Conservation (phyloP, 768 basidiomycete species). For the Tricholoma terreum region DNA sequence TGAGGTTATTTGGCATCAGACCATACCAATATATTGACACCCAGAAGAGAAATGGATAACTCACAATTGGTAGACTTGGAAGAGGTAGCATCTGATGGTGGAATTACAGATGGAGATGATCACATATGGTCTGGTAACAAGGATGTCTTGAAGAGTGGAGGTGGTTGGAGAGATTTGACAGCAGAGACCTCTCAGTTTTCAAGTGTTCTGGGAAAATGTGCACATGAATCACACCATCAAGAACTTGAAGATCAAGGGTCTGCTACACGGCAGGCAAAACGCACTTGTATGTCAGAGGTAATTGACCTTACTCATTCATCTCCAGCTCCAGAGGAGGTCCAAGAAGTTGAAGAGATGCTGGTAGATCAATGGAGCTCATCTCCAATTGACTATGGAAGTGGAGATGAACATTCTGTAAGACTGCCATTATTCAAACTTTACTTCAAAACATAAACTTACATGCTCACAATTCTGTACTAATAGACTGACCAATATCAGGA, state of each 20-base stretch:
- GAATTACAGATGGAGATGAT: conserved; percentile 1
- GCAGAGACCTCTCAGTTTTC: neutral
- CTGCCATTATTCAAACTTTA: too few relatives aligned
- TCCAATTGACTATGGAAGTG: conserved; percentile 1
- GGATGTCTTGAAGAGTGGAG: neutral
- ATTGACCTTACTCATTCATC: conserved; percentile 1
- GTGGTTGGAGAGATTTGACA: neutral
- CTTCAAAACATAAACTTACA: too few relatives aligned
- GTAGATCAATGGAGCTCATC: neutral
- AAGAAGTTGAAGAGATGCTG: neutral
- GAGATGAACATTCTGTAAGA: neutral
- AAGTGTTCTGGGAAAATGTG: too few relatives aligned
- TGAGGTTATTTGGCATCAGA: neutral
- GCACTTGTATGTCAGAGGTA: neutral
- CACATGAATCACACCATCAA: too few relatives aligned
- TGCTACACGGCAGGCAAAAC: neutral
- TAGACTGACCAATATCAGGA: too few relatives aligned
- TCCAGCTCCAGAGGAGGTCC: neutral
- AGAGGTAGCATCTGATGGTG: neutral
- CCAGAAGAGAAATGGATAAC: neutral
- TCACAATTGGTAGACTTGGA: neutral
- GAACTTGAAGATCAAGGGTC: too few relatives aligned
- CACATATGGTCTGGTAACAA: neutral
- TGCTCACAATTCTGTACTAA: too few relatives aligned
- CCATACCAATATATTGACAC: neutral